Evolutionary conservation across 176 grass and related monocot species (phyloP).

Genomic region (Otatea glauca): DNA sequence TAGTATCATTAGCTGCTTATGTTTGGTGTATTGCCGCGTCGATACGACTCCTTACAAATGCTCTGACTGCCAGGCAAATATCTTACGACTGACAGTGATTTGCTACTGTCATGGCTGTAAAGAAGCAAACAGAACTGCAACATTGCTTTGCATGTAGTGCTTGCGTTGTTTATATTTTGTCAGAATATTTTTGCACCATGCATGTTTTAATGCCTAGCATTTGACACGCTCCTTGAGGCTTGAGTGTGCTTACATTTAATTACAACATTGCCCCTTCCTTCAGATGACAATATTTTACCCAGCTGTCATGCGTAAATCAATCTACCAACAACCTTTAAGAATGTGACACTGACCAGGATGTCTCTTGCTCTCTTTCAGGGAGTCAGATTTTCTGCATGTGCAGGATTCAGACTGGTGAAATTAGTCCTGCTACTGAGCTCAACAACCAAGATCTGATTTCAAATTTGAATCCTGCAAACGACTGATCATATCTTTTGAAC

Average conservation of each 20-base stretch:
- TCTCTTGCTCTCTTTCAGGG: not conserved
- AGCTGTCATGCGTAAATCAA: not conserved
- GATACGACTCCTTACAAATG: not conserved
- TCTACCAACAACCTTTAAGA: not conserved
- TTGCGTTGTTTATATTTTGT: not conserved
- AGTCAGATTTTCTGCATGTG: not conserved
- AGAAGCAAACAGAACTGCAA: not conserved
- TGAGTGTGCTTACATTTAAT: not conserved
- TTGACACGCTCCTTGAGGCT: not conserved
- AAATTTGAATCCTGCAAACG: slow-evolving; percentile 12
- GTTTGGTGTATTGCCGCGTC: not conserved
- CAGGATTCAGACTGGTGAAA: slow-evolving; percentile 9
- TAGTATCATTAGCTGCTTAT: not conserved
- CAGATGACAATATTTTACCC: not conserved
- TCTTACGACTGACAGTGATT: not conserved
- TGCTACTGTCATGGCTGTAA: not conserved
- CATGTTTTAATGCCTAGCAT: not conserved
- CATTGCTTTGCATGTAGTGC: not conserved
- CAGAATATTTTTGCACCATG: slow-evolving; percentile 3
- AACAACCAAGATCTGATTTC: slow-evolving; percentile 22
- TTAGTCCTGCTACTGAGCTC: not conserved
- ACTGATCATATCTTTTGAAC: not conserved
- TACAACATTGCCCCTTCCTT: not conserved
- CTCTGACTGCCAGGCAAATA: not conserved
- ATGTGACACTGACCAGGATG: not conserved